Conservation (phyloP, 768 basidiomycete species). For the Suillus weaverae region DNA sequence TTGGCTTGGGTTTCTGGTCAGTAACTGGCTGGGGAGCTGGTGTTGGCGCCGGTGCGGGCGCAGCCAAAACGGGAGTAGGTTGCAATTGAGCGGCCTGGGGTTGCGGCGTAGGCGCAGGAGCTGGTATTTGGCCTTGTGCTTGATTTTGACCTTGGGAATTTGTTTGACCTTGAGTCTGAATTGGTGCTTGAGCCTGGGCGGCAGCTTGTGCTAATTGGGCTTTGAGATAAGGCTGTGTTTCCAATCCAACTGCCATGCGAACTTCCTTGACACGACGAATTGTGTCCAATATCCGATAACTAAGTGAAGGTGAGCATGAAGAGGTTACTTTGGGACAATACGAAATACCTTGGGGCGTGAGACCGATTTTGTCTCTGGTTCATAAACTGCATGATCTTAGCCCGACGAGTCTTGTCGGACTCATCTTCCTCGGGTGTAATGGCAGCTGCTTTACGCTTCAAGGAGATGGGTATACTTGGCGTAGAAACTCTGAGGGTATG, state of each 20-base stretch:
- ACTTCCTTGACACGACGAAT: constrained; percentile 34
- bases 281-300: constrained; percentile 60
- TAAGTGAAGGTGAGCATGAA: constrained; percentile 20
- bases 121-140: constrained; percentile 32
- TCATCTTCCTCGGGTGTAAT: constrained; percentile 77
- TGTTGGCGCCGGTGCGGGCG: constrained; percentile 28
- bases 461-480: constrained; percentile 67
- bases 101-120: constrained; percentile 26
- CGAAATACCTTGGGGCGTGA: constrained; percentile 48
- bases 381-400: constrained; percentile 81
- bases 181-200: constrained; percentile 18
- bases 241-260: constrained; percentile 20
- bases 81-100: constrained; percentile 36
- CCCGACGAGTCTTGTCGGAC: constrained; percentile 66
- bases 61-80: constrained; percentile 36
- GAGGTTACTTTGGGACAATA: not conserved
- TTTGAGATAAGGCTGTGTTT: constrained; percentile 3
- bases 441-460: constrained; percentile 74
- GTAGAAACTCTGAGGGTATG: constrained; percentile 70
- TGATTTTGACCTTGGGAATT: constrained; percentile 27
- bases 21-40: constrained; percentile 30
- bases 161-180: constrained; percentile 26
- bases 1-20: constrained; percentile 25
- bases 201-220: constrained; percentile 4
- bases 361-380: constrained; percentile 54